A percentile compares a stretch with the other conserved stretches of the same genome.
Evolutionary conservation across 139 green algal genomes (phyloP).

Genomic region (Micromonas commoda): DNA sequence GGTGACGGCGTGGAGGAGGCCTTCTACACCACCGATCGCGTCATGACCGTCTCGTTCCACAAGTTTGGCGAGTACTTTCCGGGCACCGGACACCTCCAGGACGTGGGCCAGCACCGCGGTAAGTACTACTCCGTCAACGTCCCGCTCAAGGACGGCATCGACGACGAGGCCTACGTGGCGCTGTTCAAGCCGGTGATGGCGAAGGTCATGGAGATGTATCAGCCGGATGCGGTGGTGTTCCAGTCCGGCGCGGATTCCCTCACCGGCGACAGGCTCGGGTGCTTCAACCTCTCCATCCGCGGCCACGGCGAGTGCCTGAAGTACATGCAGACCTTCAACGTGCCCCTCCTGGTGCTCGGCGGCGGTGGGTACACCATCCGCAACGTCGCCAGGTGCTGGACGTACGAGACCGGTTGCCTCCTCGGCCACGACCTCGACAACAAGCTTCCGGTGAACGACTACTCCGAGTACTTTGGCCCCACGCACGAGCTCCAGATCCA

Average conservation of each 20-base stretch:
- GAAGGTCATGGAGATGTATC: conserved; percentile 71
- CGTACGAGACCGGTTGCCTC: conserved; percentile 76
- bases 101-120: conserved; percentile 69
- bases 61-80: conserved; percentile 96
- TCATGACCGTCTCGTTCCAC: conserved; percentile 91
- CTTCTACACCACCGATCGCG: conserved; percentile 95
- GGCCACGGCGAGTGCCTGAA: conserved; percentile 78
- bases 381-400: conserved; percentile 94
- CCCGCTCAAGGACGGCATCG: conserved; percentile 86
- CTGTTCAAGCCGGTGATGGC: conserved; percentile 65
- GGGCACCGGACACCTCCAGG: conserved; percentile 71
- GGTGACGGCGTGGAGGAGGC: conserved; percentile 98
- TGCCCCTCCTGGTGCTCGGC: conserved; percentile 91
- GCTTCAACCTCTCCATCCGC: conserved; percentile 83
- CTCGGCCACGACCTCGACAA: conserved; percentile 55
- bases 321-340: conserved; percentile 72
- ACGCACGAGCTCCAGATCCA: conserved; percentile 37
- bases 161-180: conserved; percentile 70
- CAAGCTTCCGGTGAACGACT: conserved; percentile 78
- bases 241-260: conserved; percentile 91
- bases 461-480: conserved; percentile 76
- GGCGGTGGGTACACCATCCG: conserved; percentile 95
- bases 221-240: conserved; percentile 82
- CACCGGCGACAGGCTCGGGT: conserved; percentile 78
- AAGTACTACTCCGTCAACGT: conserved; percentile 92